Evolutionary conservation across 495 filamentous ascomycete genomes (phyloP).

Genomic region (Penicillium nucicola): DNA sequence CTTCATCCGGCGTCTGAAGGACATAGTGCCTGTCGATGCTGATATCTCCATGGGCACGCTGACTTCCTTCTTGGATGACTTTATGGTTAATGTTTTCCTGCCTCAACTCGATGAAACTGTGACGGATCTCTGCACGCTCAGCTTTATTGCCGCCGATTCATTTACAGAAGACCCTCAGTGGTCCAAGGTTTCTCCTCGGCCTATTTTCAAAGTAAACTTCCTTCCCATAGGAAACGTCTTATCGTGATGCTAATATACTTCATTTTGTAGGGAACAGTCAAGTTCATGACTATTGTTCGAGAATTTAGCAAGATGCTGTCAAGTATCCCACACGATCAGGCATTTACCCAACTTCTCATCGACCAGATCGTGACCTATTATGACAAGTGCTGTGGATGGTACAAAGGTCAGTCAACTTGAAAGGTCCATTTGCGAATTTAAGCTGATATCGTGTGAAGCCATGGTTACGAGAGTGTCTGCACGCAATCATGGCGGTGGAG

Average conservation of each 20-base stretch:
- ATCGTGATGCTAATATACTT: slow-evolving; percentile 3
- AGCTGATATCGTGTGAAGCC: slow-evolving; percentile 20
- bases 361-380: slow-evolving; percentile 87
- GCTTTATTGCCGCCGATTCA: slow-evolving; percentile 78
- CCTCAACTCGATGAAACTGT: slow-evolving; percentile 96
- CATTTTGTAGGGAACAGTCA: slow-evolving; percentile 63
- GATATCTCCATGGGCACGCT: slow-evolving; percentile 84
- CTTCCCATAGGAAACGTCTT: not conserved
- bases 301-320: slow-evolving; percentile 94
- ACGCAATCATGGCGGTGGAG: slow-evolving; percentile 32
- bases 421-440: not conserved
- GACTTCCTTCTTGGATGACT: slow-evolving; percentile 96
- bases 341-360: slow-evolving; percentile 88
- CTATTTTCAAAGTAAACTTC: slow-evolving; percentile 70
- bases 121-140: slow-evolving; percentile 77
- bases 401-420: slow-evolving; percentile 53
- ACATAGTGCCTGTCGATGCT: slow-evolving; percentile 79
- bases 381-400: slow-evolving; percentile 88
- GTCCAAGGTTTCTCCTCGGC: slow-evolving; percentile 69
- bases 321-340: slow-evolving; percentile 92
- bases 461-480: slow-evolving; percentile 43
- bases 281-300: slow-evolving; percentile 81
- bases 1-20: slow-evolving; percentile 87
- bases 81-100: slow-evolving; percentile 96
- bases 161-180: slow-evolving; percentile 87